Evolutionary conservation across 257 asterid species (phyloP), one percentile per base, ranked within the genome.

Genomic region (Nicotiana tabacum): DNA sequence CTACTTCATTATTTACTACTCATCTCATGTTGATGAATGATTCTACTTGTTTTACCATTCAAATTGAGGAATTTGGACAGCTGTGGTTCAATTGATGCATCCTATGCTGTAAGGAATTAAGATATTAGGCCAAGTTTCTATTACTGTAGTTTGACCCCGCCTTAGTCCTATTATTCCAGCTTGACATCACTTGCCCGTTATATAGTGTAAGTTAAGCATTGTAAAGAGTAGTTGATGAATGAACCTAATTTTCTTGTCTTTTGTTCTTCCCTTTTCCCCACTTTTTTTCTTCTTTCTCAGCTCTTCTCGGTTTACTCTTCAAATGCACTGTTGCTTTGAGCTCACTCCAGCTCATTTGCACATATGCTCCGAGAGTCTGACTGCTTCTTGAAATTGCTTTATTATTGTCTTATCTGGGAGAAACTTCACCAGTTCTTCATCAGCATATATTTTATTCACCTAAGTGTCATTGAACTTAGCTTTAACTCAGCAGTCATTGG

Each of bases 381-480:
- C 55, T 29, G 17, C 64, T 51, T 51, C 80, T 76, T 76, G 64
- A 76, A 51, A 76, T 76, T 76, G 65, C 80, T 51, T 76, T 51
- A 9, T 43, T 33, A 76, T 8, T 76, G 64, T 76, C n/a, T n/a
- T 76, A 48, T 51, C 60, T 46, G 24, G 10, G 65, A 76, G 16
- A 76, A 76, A 4, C 29, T 76, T 51, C 80, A 53, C 80, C 65
- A 51, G 51, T 7, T 74, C 30, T 74, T 76, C 65, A 15, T 76
- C 17, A 51, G 46, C 65, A 0, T 51, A 51, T 76, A 51, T 15
- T 17, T 76, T 39, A 76, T 76, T 62, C 43, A 51, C 53, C 48
- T 29, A 51, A 48, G 79, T 12, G 61, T 72, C 61, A 48, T 37
- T 27, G 62, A 43, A 74, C 62, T 11, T 27, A 7, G 62, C 62